A percentile compares a stretch with the other conserved stretches of the same genome.
These are phyloP conservation scores for Heimioporus sp. DNA, from an alignment of 768 basidiomycete genomes.

Conservation along the genomic window DNA sequence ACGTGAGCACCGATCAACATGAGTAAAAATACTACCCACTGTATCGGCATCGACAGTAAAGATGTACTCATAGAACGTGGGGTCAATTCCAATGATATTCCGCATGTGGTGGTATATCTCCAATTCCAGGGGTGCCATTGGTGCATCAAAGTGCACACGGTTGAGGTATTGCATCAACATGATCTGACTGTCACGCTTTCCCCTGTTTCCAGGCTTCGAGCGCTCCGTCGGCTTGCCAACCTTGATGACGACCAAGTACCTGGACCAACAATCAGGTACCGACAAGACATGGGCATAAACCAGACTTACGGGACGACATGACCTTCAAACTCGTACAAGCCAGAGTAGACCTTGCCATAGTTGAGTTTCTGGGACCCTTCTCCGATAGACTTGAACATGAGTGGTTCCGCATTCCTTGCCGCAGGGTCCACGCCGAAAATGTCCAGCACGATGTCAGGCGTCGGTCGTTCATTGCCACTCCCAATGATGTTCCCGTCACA, in stretches of 20 bases:
- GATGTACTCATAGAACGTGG: slow-evolving; percentile 74
- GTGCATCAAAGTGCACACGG: slow-evolving; percentile 63
- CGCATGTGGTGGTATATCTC: slow-evolving; percentile 77
- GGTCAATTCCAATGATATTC: slow-evolving; percentile 71
- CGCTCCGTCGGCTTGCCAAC: slow-evolving; percentile 68
- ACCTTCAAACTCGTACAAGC: slow-evolving; percentile 68
- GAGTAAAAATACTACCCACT: slow-evolving; percentile 29
- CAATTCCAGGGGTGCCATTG: slow-evolving; percentile 64
- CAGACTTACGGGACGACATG: slow-evolving; percentile 61
- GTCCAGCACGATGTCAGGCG: slow-evolving; percentile 65
- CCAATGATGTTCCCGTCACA: slow-evolving; percentile 75
- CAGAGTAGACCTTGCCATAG: slow-evolving; percentile 70
- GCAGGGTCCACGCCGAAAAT: slow-evolving; percentile 65
- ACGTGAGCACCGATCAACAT: slow-evolving; percentile 10
- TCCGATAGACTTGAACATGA: slow-evolving; percentile 67
- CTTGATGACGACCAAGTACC: slow-evolving; percentile 62
- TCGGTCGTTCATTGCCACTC: slow-evolving; percentile 63
- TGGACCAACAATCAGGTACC: slow-evolving; percentile 17
- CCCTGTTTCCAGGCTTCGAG: slow-evolving; percentile 62
- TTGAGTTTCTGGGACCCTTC: slow-evolving; percentile 67
- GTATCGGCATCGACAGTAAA: slow-evolving; percentile 74
- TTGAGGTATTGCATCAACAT: slow-evolving; percentile 66
- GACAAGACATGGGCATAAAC: not conserved
- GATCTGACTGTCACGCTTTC: slow-evolving; percentile 70
- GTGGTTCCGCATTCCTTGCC: slow-evolving; percentile 59